Conservation (phyloP, 768 basidiomycete genomes). For the Lentinula raphanica region DNA sequence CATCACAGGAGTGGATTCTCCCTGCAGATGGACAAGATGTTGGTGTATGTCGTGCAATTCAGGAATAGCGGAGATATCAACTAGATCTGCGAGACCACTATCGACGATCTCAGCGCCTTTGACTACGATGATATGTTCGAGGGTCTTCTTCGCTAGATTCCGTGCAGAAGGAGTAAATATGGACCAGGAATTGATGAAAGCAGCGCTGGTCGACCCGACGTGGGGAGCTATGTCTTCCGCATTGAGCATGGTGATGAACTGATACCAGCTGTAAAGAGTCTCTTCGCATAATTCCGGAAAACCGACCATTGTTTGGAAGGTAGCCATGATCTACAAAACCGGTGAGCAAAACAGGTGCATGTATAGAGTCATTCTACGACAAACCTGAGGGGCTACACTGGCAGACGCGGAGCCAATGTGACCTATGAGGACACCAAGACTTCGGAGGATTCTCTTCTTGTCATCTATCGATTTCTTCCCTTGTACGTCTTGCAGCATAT, state of each 20-base stretch:
- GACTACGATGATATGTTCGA: conserved; percentile 68
- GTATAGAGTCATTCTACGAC: conserved; percentile 12
- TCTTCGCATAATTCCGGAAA: conserved; percentile 72
- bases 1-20: conserved; percentile 44
- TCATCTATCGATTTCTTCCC: conserved; percentile 64
- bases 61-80: conserved; percentile 67
- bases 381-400: conserved; percentile 83
- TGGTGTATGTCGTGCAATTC: conserved; percentile 46
- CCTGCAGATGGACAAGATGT: conserved; percentile 41
- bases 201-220: conserved; percentile 82
- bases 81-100: conserved; percentile 70
- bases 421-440: conserved; percentile 67
- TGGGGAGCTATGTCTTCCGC: conserved; percentile 74
- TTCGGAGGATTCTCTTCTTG: conserved; percentile 76
- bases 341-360: not conserved
- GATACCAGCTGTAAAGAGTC: conserved; percentile 75
- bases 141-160: conserved; percentile 47
- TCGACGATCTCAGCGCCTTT: not conserved
- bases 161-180: conserved; percentile 49
- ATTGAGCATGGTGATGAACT: conserved; percentile 65
- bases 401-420: conserved; percentile 68
- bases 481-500: conserved; percentile 78
- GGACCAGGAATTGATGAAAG: conserved; percentile 75
- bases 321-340: conserved; percentile 80
- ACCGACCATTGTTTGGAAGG: conserved; percentile 83